Conservation (phyloP, 495 filamentous ascomycete species). For the Aspergillus nanangensis region DNA sequence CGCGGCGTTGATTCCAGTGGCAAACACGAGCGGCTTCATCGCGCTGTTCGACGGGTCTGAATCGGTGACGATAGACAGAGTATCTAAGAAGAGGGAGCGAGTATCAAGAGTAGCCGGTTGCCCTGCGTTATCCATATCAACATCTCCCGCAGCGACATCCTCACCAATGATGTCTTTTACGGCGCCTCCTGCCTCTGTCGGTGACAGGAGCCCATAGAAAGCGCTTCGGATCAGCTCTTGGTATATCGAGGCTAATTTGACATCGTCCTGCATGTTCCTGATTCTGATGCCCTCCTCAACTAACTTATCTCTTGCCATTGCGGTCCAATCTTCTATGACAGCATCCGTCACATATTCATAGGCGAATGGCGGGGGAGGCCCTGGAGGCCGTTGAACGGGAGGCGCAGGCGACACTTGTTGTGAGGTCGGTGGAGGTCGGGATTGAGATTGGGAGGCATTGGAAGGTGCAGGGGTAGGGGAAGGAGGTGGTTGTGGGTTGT, state of each 20-base stretch:
- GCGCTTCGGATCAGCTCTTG: slow-evolving; percentile 79
- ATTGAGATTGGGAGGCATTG: slow-evolving; percentile 1
- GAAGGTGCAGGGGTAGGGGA: slow-evolving; percentile 22
- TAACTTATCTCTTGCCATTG: slow-evolving; percentile 40
- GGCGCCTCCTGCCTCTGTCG: slow-evolving; percentile 63
- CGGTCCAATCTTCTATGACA: slow-evolving; percentile 44
- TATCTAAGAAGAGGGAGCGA: slow-evolving; percentile 74
- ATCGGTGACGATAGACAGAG: slow-evolving; percentile 65
- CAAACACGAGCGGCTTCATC: slow-evolving; percentile 54
- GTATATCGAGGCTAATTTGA: slow-evolving; percentile 65
- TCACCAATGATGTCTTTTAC: slow-evolving; percentile 70
- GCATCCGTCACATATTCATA: slow-evolving; percentile 56
- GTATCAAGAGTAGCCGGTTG: slow-evolving; percentile 46
- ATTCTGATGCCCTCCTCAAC: slow-evolving; percentile 47
- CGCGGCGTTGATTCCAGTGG: slow-evolving; percentile 64
- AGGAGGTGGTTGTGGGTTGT: slow-evolving; percentile 15
- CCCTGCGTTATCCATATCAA: slow-evolving; percentile 27
- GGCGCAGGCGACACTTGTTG: slow-evolving; percentile 14
- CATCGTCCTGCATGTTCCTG: slow-evolving; percentile 58
- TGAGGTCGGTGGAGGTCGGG: slow-evolving; percentile 18
- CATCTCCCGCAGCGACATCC: slow-evolving; percentile 39
- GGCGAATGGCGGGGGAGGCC: slow-evolving; percentile 35
- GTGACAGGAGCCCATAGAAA: slow-evolving; percentile 60
- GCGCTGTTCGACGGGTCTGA: slow-evolving; percentile 51
- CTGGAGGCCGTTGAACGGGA: slow-evolving; percentile 14